These are phyloP conservation scores for Pichia insulana DNA, from an alignment of 805 yeast genomes.

Conservation along the genomic window DNA sequence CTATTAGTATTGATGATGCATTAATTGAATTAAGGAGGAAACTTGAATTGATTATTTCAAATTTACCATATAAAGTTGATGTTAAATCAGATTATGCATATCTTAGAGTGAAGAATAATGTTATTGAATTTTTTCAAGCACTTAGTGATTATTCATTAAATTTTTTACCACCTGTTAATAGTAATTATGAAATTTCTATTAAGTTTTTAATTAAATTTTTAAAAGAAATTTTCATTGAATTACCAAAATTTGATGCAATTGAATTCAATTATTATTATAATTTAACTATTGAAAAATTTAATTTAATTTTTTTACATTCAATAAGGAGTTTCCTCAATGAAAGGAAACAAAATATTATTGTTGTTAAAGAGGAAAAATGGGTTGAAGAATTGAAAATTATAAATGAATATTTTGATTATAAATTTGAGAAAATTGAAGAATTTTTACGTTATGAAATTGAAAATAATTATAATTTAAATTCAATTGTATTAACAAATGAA, in stretches of 20 bases:
- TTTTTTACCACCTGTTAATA: slow-evolving; percentile 64
- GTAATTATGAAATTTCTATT: slow-evolving; percentile 44
- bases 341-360: slow-evolving; percentile 26
- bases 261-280: slow-evolving; percentile 41
- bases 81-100: slow-evolving; percentile 67
- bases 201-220: slow-evolving; percentile 52
- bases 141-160: slow-evolving; percentile 67
- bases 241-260: slow-evolving; percentile 57
- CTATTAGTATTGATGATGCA: slow-evolving; percentile 46
- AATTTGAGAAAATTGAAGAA: slow-evolving; percentile 20
- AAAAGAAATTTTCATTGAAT: slow-evolving; percentile 46
- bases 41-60: slow-evolving; percentile 34
- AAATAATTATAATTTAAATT: slow-evolving; percentile 18
- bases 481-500: slow-evolving; percentile 11
- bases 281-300: slow-evolving; percentile 28
- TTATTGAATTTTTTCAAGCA: slow-evolving; percentile 61
- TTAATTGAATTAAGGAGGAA: slow-evolving; percentile 40
- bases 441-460: slow-evolving; percentile 22
- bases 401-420: slow-evolving; percentile 25
- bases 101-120: slow-evolving; percentile 56
- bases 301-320: slow-evolving; percentile 22
- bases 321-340: slow-evolving; percentile 23
- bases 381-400: slow-evolving; percentile 19
- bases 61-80: slow-evolving; percentile 72
- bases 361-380: slow-evolving; percentile 28